Base-by-base conservation (phyloP, 2,329 filamentous ascomycete genomes). In the Tolypocladium paradoxum region DNA sequence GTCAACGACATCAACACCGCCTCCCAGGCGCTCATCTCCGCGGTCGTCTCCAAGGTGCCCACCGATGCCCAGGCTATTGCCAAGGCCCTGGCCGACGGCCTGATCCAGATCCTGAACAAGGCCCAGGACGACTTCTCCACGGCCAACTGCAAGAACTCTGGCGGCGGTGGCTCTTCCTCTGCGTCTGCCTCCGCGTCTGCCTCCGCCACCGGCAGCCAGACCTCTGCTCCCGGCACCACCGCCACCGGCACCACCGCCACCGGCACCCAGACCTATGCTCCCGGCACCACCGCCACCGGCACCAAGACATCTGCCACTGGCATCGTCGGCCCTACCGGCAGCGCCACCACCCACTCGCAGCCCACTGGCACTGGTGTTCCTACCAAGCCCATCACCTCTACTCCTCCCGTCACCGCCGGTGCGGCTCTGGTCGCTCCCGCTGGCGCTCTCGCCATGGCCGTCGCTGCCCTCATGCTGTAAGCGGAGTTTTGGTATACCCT, bases 21-120 rank as follows among this genome's bases (percentile, higher is more conserved):
- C 52, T 61, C 62, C 4, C 45, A 62, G 54, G 53, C 51, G n/a
- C 64, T 68, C 27, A 67, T 66, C 52, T 53, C 61, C n/a, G 52
- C 64, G 35, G 57, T 65, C 37, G 61, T 68, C 22, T 29, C 31
- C 50, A 67, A 67, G 61, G 61, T 67, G 2, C 65, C 65, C 33
- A 50, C 56, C 20, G 60, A 56, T 8, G 61, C 61, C 18, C 66
- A 65, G 58, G 34, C 48, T 24, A 58, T 68, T 46, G 66, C 65
- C 47, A 29, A 54, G 45, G 49, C 54, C 50, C 60, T 68, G 16
- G 61, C 65, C 12, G 49, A 48, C 3, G 55, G 58, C 48, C 59
- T 68, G 46, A 59, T 58, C 36, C 43, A 58, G 38, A 57, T 60
- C 34, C 57, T 68, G 9, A 22, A 46, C 48, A 56, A 60, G n/a